Evolutionary conservation across 2,329 filamentous ascomycete species (phyloP).

Genomic region (Phyllosticta citribraziliensis): DNA sequence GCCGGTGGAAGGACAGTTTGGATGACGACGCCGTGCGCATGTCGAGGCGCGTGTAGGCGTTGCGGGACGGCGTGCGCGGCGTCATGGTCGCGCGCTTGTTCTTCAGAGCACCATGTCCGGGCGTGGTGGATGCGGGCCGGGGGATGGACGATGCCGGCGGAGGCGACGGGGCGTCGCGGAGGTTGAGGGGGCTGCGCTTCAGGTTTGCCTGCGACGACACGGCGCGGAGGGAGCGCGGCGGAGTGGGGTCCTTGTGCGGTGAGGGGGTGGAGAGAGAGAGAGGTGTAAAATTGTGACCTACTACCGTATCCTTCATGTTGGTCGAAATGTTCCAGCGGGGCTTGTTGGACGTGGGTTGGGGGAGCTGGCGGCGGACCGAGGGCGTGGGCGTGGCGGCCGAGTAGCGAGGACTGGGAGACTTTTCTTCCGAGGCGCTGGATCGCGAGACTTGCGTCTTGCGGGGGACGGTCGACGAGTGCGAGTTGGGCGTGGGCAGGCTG

Average conservation of each 20-base stretch:
- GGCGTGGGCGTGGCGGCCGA: conserved; percentile 5
- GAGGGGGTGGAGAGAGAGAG: conserved; percentile 25
- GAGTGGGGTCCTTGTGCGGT: conserved; percentile 18
- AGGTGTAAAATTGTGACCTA: conserved; percentile 31
- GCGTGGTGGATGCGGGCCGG: conserved; percentile 22
- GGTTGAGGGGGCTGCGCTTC: conserved; percentile 20
- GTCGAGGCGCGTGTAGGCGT: conserved; percentile 1
- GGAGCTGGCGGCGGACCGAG: neutral
- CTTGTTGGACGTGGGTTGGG: conserved; percentile 15
- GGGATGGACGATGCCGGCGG: conserved; percentile 13
- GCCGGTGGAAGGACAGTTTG: conserved; percentile 1
- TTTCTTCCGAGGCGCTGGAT: conserved; percentile 16
- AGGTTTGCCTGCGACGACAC: conserved; percentile 21
- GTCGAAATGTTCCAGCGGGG: conserved; percentile 31
- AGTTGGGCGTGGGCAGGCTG: conserved; percentile 31
- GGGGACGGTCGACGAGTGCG: conserved; percentile 13
- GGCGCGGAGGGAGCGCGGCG: conserved; percentile 17
- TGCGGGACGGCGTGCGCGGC: conserved; percentile 7
- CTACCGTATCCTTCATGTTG: conserved; percentile 27
- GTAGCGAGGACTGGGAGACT: conserved; percentile 13
- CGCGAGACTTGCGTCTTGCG: conserved; percentile 14
- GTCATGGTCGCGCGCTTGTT: neutral
- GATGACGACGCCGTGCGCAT: conserved; percentile 2
- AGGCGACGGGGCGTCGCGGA: conserved; percentile 19
- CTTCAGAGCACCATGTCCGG: conserved; percentile 4